Evolutionary conservation across 495 filamentous ascomycete species (phyloP), one percentile per base, ranked within the genome.

Genomic region (Neurospora sp.): DNA sequence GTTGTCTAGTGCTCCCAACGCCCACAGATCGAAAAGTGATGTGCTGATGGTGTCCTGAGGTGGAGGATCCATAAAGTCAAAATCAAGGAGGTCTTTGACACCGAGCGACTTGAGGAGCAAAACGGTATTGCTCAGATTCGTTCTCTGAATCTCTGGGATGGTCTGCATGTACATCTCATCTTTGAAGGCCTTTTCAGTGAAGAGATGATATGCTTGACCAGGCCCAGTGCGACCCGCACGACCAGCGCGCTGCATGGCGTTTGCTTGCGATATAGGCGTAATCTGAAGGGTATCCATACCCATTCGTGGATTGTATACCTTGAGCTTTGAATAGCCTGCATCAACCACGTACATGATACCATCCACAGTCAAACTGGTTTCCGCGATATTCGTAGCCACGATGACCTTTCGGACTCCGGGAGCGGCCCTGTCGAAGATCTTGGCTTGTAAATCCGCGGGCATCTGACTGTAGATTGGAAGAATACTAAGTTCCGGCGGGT

Each of bases 261-360:
- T 99, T 74, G 96, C 96, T 78, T 98, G 96, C 3, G 94, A 97
- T 40, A 99, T 97, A 6, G 96, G 96, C 4, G 96, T 99, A 73
- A 99, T 98, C 77, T 98, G 96, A 16, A 99, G 87, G 1, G 95
- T 97, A 75, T 99, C 96, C 96, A 99, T 99, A 71, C 96, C 94
- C 96, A 99, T 98, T 38, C 92, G 89, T 5, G 96, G 94, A 77
- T 99, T 98, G 84, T 98, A 99, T 14, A 98, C 96, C 78, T 99
- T 99, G 72, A 99, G 85, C 82, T 99, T 99, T 0, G 94, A 97
- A 81, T 92, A 99, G 1, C 96, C 96, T 7, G 92, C 90, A 79
- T 99, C 96, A 41, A 99, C 94, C 70, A 99, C 96, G 77, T 95
- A 99, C 94, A 98, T 98, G 77, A 99, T 98, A 73, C 96, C 96